Conservation (phyloP, 768 basidiomycete genomes). For the Russula foetens region DNA sequence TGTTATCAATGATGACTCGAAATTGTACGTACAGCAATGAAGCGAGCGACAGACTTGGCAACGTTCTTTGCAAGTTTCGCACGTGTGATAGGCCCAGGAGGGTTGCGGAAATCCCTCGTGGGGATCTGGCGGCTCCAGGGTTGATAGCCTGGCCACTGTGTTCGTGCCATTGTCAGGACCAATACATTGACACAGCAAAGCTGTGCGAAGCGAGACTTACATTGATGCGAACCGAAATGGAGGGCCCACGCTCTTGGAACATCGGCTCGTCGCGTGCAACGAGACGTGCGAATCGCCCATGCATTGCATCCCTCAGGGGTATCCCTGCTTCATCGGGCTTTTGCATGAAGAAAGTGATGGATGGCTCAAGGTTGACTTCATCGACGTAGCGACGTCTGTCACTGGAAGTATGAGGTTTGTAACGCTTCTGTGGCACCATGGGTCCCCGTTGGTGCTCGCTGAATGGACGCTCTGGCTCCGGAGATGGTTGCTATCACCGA, state of each 20-base stretch:
- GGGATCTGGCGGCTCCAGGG: slow-evolving; percentile 79
- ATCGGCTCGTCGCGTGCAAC: slow-evolving; percentile 53
- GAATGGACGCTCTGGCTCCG: slow-evolving; percentile 13
- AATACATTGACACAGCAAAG: slow-evolving; percentile 8
- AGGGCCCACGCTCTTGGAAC: slow-evolving; percentile 66
- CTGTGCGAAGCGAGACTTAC: slow-evolving; percentile 30
- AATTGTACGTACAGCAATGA: slow-evolving; percentile 43
- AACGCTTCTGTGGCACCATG: slow-evolving; percentile 60
- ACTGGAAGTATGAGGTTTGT: slow-evolving; percentile 69
- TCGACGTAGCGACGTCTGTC: slow-evolving; percentile 72
- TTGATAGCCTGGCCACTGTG: slow-evolving; percentile 72
- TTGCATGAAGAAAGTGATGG: slow-evolving; percentile 54
- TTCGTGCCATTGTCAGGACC: slow-evolving; percentile 5
- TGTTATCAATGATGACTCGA: neutral
- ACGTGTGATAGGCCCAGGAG: slow-evolving; percentile 68
- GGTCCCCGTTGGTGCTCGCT: slow-evolving; percentile 25
- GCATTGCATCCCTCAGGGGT: slow-evolving; percentile 53
- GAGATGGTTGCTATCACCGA: neutral
- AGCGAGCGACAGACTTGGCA: slow-evolving; percentile 66
- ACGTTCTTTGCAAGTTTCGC: slow-evolving; percentile 74
- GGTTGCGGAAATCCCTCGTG: slow-evolving; percentile 71
- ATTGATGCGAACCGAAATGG: slow-evolving; percentile 72
- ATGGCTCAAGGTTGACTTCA: slow-evolving; percentile 52
- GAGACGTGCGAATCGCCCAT: slow-evolving; percentile 48
- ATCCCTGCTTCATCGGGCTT: slow-evolving; percentile 53